Evolutionary conservation across 108 stramenopile genomes (phyloP).

Genomic region (Nannochloropsis gaditana): DNA sequence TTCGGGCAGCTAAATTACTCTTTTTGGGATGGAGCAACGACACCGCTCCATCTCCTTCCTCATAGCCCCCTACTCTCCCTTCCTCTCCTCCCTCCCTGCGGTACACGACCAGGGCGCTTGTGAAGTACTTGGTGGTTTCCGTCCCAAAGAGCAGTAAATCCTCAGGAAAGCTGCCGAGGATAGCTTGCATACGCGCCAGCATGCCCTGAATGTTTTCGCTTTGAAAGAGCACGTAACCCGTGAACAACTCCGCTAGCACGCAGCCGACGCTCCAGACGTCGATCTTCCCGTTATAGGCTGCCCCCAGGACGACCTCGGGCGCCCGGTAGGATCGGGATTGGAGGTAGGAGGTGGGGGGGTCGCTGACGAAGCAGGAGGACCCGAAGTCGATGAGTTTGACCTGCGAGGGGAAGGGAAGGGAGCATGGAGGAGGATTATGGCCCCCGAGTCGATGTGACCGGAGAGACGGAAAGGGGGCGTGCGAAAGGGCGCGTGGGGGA

Average conservation of each 20-base stretch:
- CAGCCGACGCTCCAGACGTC: conserved; percentile 70
- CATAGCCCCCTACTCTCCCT: not conserved
- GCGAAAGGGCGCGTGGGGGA: not conserved
- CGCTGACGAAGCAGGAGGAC: conserved; percentile 85
- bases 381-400: conserved; percentile 99
- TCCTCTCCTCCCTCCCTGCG: conserved; percentile 57
- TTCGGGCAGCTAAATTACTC: conserved; percentile 40
- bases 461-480: not conserved
- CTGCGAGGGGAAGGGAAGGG: conserved; percentile 7
- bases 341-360: conserved; percentile 87
- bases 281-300: conserved; percentile 79
- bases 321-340: conserved; percentile 86
- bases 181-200: conserved; percentile 88
- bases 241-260: conserved; percentile 90
- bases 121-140: conserved; percentile 79
- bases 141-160: conserved; percentile 72
- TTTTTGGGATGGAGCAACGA: conserved; percentile 22
- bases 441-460: not conserved
- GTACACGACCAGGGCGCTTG: conserved; percentile 72
- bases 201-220: conserved; percentile 77
- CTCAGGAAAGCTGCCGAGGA: conserved; percentile 81
- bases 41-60: not conserved
- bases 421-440: not conserved
- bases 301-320: conserved; percentile 93
- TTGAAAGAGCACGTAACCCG: conserved; percentile 84